These are phyloP conservation scores for Miscanthus sacchariflorus DNA, from an alignment of 202 grass and related monocot species.

Conservation along the genomic window DNA sequence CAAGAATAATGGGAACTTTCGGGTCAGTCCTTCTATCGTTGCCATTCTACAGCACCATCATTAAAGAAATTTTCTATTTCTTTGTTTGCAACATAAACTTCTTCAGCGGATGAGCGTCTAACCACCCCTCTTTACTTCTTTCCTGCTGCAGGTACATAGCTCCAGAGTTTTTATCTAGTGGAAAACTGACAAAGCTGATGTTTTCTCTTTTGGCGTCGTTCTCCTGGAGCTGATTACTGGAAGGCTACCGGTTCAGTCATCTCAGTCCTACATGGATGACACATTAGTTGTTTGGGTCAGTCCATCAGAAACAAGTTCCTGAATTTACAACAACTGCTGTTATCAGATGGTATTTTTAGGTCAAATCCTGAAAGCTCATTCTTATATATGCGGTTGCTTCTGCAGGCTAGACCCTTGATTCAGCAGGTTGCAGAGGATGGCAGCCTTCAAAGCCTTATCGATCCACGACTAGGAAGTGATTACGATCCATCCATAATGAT, in stretches of 20 bases:
- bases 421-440: conserved; percentile 13
- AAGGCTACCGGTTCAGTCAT: conserved; percentile 57
- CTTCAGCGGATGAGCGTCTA: not conserved
- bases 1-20: conserved; percentile 65
- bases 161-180: conserved; percentile 58
- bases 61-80: not conserved
- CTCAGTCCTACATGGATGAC: conserved; percentile 50
- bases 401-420: conserved; percentile 48
- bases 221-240: conserved; percentile 64
- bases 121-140: not conserved
- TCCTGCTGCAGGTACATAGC: conserved; percentile 44
- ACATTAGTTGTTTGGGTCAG: conserved; percentile 55
- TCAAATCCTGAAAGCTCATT: conserved; percentile 5
- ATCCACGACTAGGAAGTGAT: conserved; percentile 38
- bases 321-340: not conserved
- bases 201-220: conserved; percentile 60
- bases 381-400: not conserved
- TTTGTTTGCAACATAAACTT: not conserved
- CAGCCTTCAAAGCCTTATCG: conserved; percentile 31
- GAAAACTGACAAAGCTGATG: conserved; percentile 63
- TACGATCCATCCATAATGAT: conserved; percentile 36
- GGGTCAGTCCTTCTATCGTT: conserved; percentile 40
- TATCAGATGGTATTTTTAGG: not conserved
- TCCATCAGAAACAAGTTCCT: not conserved
- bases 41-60: not conserved